Percentiles rank a stretch among this genome's conserved stretches.
phyloP scores from a whole-genome alignment of 345 rosid species.

The Rubroshorea leprosula region DNA sequence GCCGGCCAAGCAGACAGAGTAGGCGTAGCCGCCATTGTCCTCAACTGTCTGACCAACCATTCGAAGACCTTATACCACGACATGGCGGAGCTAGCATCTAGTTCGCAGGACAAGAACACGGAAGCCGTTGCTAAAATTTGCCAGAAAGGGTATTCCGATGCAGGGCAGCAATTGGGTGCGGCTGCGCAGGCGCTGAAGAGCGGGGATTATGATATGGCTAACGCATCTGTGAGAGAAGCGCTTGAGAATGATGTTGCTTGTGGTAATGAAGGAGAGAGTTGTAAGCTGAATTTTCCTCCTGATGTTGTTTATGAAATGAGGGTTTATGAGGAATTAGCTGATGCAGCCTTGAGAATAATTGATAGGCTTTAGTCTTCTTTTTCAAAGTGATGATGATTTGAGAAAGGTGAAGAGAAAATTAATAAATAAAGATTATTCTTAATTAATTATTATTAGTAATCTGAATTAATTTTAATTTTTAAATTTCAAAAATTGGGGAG shows the following conservation, averaged over 20 bases:
- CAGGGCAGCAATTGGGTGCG: neutral
- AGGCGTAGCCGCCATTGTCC: slow-evolving; percentile 15
- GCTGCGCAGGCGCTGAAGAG: slow-evolving; percentile 1
- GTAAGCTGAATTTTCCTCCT: neutral
- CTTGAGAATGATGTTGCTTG: neutral
- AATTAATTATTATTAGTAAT: too few relatives aligned
- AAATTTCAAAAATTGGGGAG: too few relatives aligned
- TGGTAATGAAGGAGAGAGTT: neutral
- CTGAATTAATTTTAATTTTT: too few relatives aligned
- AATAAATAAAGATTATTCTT: too few relatives aligned
- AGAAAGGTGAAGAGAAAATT: neutral
- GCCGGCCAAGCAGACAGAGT: slow-evolving; percentile 4
- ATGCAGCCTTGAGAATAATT: slow-evolving; percentile 22
- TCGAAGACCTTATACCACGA: slow-evolving; percentile 1
- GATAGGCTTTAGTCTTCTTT: slow-evolving; percentile 20
- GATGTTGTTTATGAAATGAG: slow-evolving; percentile 7
- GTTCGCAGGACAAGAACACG: neutral
- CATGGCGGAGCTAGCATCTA: slow-evolving; percentile 8
- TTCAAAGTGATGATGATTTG: too few relatives aligned
- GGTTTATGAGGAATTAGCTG: slow-evolving; percentile 20
- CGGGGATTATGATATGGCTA: slow-evolving; percentile 20
- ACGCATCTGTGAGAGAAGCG: neutral
- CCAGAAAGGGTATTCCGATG: neutral
- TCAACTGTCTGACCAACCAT: slow-evolving; percentile 15
- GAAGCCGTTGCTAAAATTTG: neutral